phyloP scores from a whole-genome alignment of 2,329 filamentous ascomycete genomes.

The Stromatinia cepivora region DNA sequence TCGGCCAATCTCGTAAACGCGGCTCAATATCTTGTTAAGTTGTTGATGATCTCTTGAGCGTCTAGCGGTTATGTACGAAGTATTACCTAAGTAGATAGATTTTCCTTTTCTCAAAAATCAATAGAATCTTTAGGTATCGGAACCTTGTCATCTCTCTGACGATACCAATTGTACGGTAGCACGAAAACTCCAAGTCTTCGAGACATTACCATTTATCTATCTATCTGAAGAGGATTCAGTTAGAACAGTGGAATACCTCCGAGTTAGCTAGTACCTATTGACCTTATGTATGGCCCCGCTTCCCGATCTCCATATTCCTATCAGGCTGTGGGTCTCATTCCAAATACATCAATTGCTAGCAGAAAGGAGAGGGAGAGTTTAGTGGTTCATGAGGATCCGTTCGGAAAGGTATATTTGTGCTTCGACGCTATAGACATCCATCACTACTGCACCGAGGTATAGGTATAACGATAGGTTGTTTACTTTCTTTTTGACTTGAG shows the following conservation, averaged over 20 bases:
- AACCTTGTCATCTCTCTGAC: too few species aligned
- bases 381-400: background rate
- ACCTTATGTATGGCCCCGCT: background rate
- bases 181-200: background rate
- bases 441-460: background rate
- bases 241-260: background rate
- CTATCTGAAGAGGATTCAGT: background rate
- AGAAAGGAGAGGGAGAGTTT: background rate
- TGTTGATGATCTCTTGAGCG: background rate
- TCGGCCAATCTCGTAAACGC: background rate
- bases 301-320: background rate
- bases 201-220: constrained; percentile 6
- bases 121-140: background rate
- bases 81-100: background rate
- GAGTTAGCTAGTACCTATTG: background rate
- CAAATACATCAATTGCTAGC: background rate
- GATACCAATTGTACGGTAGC: too few species aligned
- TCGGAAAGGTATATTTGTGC: background rate
- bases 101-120: background rate
- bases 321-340: background rate
- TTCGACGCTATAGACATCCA: background rate
- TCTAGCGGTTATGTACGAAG: background rate
- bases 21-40: background rate
- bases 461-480: background rate
- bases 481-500: background rate